These are phyloP conservation scores for Carallia pectinifolia DNA, from an alignment of 345 rosid genomes.

Conservation along the genomic window DNA sequence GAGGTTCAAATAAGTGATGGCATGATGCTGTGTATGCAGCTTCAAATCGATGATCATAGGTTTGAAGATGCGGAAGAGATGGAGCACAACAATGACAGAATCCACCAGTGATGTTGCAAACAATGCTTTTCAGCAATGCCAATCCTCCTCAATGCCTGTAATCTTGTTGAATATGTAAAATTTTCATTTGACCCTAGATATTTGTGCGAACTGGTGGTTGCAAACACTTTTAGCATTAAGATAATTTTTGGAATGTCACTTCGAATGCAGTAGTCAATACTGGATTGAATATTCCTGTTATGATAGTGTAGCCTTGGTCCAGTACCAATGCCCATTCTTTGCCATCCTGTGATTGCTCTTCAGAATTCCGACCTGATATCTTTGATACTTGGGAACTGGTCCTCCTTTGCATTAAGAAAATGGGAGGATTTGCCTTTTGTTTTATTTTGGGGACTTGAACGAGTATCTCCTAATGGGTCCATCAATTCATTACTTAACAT, in stretches of 20 bases:
- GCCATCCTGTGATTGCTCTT: background rate
- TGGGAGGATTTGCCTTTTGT: too few relatives aligned
- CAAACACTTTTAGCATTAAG: background rate
- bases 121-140: background rate
- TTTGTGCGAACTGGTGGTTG: background rate
- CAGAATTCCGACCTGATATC: background rate
- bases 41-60: conserved; percentile 75
- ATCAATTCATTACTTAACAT: too few relatives aligned
- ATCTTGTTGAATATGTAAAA: background rate
- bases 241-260: background rate
- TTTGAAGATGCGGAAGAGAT: conserved; percentile 95
- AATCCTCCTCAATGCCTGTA: background rate
- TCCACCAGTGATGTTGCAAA: conserved; percentile 26
- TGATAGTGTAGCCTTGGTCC: background rate
- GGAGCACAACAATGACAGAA: conserved; percentile 41
- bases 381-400: too few relatives aligned
- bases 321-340: background rate
- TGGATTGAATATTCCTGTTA: background rate
- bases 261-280: background rate
- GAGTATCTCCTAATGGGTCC: too few relatives aligned
- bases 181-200: too few relatives aligned
- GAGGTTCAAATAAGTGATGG: background rate
- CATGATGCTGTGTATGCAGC: conserved; percentile 44
- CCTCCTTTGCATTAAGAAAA: too few relatives aligned
- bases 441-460: too few relatives aligned